Evolutionary conservation across 208 protist species (phyloP).

Genomic region (Sergeia podlipaevii): DNA sequence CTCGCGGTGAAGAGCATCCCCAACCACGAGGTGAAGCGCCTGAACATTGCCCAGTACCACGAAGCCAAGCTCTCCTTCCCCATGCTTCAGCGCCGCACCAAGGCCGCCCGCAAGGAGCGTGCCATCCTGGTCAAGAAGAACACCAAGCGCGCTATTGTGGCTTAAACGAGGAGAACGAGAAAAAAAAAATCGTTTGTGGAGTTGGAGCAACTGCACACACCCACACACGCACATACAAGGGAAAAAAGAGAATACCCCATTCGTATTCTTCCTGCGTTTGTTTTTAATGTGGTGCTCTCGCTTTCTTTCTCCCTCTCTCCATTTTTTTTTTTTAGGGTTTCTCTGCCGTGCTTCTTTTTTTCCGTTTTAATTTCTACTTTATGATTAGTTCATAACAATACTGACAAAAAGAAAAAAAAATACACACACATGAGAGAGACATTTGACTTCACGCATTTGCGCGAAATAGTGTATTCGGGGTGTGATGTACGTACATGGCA

Average conservation of each 20-base stretch:
- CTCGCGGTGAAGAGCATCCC: slow-evolving; percentile 93
- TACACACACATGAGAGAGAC: neutral
- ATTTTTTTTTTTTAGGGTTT: slow-evolving; percentile 9
- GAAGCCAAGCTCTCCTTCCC: slow-evolving; percentile 93
- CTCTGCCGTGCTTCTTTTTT: neutral
- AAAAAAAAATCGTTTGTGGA: neutral
- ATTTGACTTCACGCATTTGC: slow-evolving; percentile 16
- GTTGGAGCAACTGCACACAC: neutral
- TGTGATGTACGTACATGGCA: neutral
- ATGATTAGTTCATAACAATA: slow-evolving; percentile 12
- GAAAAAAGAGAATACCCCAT: neutral
- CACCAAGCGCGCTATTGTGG: slow-evolving; percentile 15
- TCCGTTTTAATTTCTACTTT: slow-evolving; percentile 5
- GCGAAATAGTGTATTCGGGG: too few relatives aligned
- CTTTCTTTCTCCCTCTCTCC: slow-evolving; percentile 1
- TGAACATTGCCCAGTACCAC: slow-evolving; percentile 93
- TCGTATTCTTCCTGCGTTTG: slow-evolving; percentile 1
- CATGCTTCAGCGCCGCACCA: slow-evolving; percentile 87
- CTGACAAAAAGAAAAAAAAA: slow-evolving; percentile 17
- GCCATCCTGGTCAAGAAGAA: slow-evolving; percentile 63
- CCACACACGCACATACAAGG: neutral
- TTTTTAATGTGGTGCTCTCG: neutral
- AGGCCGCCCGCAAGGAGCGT: slow-evolving; percentile 77
- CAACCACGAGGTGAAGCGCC: slow-evolving; percentile 75
- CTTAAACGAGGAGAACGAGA: slow-evolving; percentile 30